Evolutionary conservation across 257 asterid species (phyloP), one percentile per base, ranked within the genome.

Genomic region (Cynanchum wilfordii): DNA sequence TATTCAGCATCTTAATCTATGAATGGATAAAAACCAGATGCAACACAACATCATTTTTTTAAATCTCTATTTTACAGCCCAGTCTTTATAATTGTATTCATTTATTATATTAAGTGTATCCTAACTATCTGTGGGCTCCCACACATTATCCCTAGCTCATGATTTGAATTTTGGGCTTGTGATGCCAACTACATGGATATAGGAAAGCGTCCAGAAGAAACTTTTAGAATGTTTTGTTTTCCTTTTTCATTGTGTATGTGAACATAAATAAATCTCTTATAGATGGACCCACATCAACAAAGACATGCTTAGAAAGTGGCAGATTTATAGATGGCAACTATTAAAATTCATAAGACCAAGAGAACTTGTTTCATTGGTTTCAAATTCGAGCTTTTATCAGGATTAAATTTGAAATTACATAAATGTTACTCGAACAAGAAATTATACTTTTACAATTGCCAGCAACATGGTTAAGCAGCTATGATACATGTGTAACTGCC

Each of bases 381-480:
- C 19, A n/a, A 33, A 16, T 30, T 30, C 3, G 33, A 62, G 68
- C 11, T n/a, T 62, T 13, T 47, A 30, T 11, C 47, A 33, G 17
- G 25, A 33, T 62, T 30, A 62, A 33, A 17, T 62, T 16, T 38
- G 25, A 15, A 22, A 55, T 4, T 25, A 24, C n/a, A 57, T 2
- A 36, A 19, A 40, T 75, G 58, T 16, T 22, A 73, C 30, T 49
- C 29, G 60, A 75, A 65, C 25, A 64, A 76, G 73, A 68, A 49
- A 72, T 11, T 20, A 62, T 58, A 95, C 99, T 98, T 95, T 95
- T 52, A 90, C 95, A 70, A 95, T 89, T 4, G 96, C 99, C 75
- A 95, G 90, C 86, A 92, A 76, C 99, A 95, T 95, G 44, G 99
- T 95, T 70, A 95, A 82, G 89, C 99, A 95, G 77, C 99, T 95